A percentile compares a stretch with the other conserved stretches of the same genome.
phyloP scores from a whole-genome alignment of 2,329 filamentous ascomycete genomes.

The Venturiaceae sp. region DNA sequence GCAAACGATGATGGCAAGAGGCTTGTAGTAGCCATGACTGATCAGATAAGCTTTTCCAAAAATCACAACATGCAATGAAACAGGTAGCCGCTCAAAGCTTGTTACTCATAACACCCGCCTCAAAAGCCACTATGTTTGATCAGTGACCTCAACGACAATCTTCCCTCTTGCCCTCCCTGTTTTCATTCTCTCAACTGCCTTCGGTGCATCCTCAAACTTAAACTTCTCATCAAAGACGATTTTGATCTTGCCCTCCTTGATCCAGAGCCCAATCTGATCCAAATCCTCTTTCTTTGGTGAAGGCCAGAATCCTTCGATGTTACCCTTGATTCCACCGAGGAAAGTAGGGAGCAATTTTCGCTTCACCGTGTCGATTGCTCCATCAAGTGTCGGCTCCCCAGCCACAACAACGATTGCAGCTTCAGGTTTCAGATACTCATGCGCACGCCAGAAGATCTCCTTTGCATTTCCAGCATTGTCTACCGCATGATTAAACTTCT shows the following conservation, averaged over 20 bases:
- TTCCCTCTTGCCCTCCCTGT: slow-evolving; percentile 29
- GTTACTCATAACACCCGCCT: background rate
- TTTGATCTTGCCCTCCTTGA: slow-evolving; percentile 49
- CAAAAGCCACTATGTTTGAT: background rate
- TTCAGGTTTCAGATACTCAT: slow-evolving; percentile 38
- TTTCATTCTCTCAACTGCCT: slow-evolving; percentile 25
- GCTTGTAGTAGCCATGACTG: too few species aligned
- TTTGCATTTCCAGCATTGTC: slow-evolving; percentile 46
- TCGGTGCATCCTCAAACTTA: slow-evolving; percentile 43
- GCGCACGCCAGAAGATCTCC: slow-evolving; percentile 43
- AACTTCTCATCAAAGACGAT: slow-evolving; percentile 46
- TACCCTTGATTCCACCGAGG: slow-evolving; percentile 41
- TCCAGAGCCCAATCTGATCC: slow-evolving; percentile 41
- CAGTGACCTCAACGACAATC: slow-evolving; percentile 19
- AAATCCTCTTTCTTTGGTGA: slow-evolving; percentile 36
- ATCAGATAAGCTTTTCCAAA: too few species aligned
- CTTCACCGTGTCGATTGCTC: slow-evolving; percentile 13
- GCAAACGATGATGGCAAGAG: too few species aligned
- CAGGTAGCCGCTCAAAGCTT: too few species aligned
- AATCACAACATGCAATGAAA: too few species aligned
- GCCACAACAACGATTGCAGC: slow-evolving; percentile 37
- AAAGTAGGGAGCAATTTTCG: slow-evolving; percentile 35
- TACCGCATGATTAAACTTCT: slow-evolving; percentile 42
- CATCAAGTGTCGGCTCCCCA: slow-evolving; percentile 14
- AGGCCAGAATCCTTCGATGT: slow-evolving; percentile 19